Conservation (phyloP, 202 grass and related monocot species). For the Schoenoplectus tabernaemontani region DNA sequence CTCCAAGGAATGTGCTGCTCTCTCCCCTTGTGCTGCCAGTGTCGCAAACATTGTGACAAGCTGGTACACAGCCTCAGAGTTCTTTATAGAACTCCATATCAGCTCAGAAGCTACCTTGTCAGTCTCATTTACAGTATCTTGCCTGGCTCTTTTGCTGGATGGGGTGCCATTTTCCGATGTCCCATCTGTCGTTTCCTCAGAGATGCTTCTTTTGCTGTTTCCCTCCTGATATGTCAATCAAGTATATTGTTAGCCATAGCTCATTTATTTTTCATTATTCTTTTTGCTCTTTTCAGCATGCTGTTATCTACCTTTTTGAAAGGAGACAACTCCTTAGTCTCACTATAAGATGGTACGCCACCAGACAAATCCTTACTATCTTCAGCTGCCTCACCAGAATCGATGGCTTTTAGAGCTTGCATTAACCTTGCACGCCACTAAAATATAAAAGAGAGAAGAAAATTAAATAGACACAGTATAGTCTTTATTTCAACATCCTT, state of each 20-base stretch:
- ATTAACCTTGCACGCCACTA: conserved; percentile 78
- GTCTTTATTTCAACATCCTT: background rate
- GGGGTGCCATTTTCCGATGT: conserved; percentile 43
- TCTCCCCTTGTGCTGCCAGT: conserved; percentile 78
- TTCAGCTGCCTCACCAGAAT: conserved; percentile 45
- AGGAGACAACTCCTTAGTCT: conserved; percentile 33
- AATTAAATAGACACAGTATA: background rate
- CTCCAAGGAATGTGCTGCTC: conserved; percentile 59
- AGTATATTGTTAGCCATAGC: background rate
- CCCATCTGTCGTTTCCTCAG: conserved; percentile 40
- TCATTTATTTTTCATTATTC: background rate
- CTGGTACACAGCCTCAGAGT: conserved; percentile 85
- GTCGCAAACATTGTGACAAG: conserved; percentile 88
- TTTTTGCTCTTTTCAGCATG: background rate
- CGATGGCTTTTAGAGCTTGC: conserved; percentile 77
- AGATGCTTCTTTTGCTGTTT: conserved; percentile 47
- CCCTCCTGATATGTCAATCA: conserved; percentile 36
- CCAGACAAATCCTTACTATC: conserved; percentile 5
- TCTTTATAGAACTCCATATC: conserved; percentile 37
- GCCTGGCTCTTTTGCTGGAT: conserved; percentile 60
- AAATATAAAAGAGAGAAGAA: conserved; percentile 23
- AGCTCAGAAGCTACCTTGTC: conserved; percentile 4
- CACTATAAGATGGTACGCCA: conserved; percentile 31
- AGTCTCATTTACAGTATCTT: conserved; percentile 32
- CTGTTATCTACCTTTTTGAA: conserved; percentile 2